phyloP scores from a whole-genome alignment of 805 yeast species.

The Starmerella geochares region DNA sequence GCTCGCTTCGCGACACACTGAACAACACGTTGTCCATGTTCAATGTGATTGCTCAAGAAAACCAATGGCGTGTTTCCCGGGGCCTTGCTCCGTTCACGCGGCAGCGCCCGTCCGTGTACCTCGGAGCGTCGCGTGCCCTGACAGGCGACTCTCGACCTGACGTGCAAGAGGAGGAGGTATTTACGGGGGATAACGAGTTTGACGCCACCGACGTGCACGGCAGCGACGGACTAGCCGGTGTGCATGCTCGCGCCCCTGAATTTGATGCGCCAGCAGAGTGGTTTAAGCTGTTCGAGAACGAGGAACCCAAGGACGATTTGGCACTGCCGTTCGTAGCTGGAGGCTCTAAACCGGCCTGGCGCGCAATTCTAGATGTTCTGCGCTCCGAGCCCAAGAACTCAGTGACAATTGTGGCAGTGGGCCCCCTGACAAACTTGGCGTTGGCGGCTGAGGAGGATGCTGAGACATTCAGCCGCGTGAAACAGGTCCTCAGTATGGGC shows the following conservation, averaged over 20 bases:
- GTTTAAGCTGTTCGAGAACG: constrained; percentile 26
- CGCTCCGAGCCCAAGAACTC: constrained; percentile 31
- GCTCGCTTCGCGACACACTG: constrained; percentile 30
- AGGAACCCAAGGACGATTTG: constrained; percentile 9
- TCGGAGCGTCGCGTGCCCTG: constrained; percentile 28
- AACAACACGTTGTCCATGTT: constrained; percentile 32
- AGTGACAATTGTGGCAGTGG: constrained; percentile 34
- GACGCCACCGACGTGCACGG: constrained; percentile 38
- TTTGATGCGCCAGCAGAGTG: constrained; percentile 30
- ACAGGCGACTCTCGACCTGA: constrained; percentile 12
- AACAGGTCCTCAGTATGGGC: constrained; percentile 35
- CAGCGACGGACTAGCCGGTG: constrained; percentile 35
- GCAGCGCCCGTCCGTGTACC: constrained; percentile 31
- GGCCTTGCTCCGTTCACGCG: constrained; percentile 25
- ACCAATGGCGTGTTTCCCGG: constrained; percentile 23
- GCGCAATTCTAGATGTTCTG: constrained; percentile 33
- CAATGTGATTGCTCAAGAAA: constrained; percentile 31
- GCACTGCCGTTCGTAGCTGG: constrained; percentile 29
- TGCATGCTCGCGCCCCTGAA: constrained; percentile 32
- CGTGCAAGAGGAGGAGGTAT: constrained; percentile 21
- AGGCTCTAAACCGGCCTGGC: constrained; percentile 28
- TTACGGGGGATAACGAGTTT: constrained; percentile 1
- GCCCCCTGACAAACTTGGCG: constrained; percentile 37
- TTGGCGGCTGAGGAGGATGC: constrained; percentile 35
- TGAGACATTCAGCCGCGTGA: constrained; percentile 31